Conservation (phyloP, 805 yeast species). For the Ogataea thermomethanolica region DNA sequence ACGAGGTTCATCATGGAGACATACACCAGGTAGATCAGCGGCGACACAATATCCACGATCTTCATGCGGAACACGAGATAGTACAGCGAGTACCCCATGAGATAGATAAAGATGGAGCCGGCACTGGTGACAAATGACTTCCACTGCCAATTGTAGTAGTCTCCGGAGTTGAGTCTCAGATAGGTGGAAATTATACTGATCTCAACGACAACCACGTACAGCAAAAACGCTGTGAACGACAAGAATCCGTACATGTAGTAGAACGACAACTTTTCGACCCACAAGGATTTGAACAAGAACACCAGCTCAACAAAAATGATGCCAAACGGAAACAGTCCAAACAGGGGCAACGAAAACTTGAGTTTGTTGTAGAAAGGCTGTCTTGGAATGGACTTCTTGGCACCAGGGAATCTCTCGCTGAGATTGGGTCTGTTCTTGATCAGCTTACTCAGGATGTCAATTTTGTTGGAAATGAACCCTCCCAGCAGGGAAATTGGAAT, state of each 20-base stretch:
- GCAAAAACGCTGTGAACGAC: constrained; percentile 53
- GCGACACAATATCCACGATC: constrained; percentile 63
- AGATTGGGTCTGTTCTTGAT: constrained; percentile 12
- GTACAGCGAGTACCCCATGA: constrained; percentile 63
- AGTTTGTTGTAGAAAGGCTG: constrained; percentile 37
- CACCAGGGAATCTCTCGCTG: constrained; percentile 4
- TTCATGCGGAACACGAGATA: constrained; percentile 57
- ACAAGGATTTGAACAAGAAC: constrained; percentile 68
- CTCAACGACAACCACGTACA: constrained; percentile 64
- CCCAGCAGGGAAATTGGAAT: constrained; percentile 75
- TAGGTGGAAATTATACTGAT: constrained; percentile 69
- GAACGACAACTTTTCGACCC: constrained; percentile 77
- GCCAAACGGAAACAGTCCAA: constrained; percentile 76
- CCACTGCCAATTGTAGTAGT: constrained; percentile 81
- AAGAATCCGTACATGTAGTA: constrained; percentile 80
- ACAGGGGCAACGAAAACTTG: constrained; percentile 39
- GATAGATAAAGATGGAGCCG: constrained; percentile 66
- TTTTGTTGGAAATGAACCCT: constrained; percentile 42
- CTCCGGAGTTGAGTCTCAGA: constrained; percentile 46
- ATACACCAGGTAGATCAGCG: constrained; percentile 67
- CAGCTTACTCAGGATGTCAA: constrained; percentile 21
- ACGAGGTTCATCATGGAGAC: constrained; percentile 60
- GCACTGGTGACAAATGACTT: constrained; percentile 66
- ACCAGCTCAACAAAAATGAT: constrained; percentile 76
- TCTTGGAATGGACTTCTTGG: constrained; percentile 27